Base-by-base conservation (phyloP, 495 filamentous ascomycete species). In the Penicillium maclennaniae region DNA sequence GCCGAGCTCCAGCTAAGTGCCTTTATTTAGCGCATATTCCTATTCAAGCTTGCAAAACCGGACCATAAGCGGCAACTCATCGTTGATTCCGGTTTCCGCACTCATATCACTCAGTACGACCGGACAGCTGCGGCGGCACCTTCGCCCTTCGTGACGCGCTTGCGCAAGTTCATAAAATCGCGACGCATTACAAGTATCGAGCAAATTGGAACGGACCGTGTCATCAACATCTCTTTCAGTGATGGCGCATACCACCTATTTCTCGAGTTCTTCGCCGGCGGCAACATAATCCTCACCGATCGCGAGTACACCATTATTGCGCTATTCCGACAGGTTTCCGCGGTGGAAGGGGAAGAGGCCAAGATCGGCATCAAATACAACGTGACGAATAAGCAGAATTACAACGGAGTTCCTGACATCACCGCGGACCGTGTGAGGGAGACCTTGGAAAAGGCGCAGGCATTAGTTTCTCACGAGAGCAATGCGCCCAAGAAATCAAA, bases 201-300 rank as follows among this genome's bases (percentile, higher is more conserved):
- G 5, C 93, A 98, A 67, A 80, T 98, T 47, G 93, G 92, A 34
- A 96, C 91, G 0, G 93, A 98, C 67, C 84, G 93, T 17, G 86
- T 98, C 50, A 87, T 98, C 49, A 91, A 96, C 63, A 81, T 97
- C 48, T 81, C 86, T 65, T 96, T 98, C 68, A 92, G 88, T 61
- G 91, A 96, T 74, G 92, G 93, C 17, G 78, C 81, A 55, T 97
- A 92, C 63, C 79, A 86, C 36, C 73, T 98, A 34, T 95, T 90
- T 65, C 73, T 98, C 37, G 93, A 98, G 70, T 98, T 98, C 72
- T 98, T 93, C 70, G 92, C 93, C 4, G 83, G 82, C n/a, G 93
- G 93, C 31, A 98, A 98, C 67, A 85, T 98, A 49, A 87, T 98
- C 46, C 75, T 98, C 45, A 95, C 91, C 3, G 89, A 97, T 63